Percentiles rank a stretch among this genome's conserved stretches.
These are phyloP conservation scores for Barnettozyma siamensis DNA, from an alignment of 805 yeast genomes.

Conservation along the genomic window DNA sequence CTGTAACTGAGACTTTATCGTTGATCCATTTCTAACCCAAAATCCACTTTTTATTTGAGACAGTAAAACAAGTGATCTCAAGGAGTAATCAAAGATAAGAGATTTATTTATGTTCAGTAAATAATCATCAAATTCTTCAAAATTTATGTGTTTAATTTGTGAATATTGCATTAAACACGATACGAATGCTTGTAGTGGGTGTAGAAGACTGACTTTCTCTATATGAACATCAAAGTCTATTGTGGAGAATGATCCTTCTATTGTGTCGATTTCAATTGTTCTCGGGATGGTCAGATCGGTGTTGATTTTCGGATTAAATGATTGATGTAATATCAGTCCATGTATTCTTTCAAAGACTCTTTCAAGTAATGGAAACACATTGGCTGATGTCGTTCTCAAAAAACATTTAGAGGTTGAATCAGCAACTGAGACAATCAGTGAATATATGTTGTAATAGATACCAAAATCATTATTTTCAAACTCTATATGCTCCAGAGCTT, in stretches of 20 bases:
- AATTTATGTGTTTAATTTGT: constrained; percentile 7
- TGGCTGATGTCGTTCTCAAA: constrained; percentile 5
- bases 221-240: constrained; percentile 38
- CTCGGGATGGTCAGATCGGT: constrained; percentile 10
- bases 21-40: constrained; percentile 93
- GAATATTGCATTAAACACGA: constrained; percentile 64
- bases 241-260: constrained; percentile 22
- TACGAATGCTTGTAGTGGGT: constrained; percentile 71
- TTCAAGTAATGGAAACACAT: constrained; percentile 3
- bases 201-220: constrained; percentile 62
- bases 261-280: constrained; percentile 15
- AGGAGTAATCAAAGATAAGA: constrained; percentile 50
- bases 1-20: constrained; percentile 71
- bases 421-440: constrained; percentile 59
- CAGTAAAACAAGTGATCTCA: constrained; percentile 68
- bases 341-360: constrained; percentile 10
- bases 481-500: constrained; percentile 76
- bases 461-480: constrained; percentile 75
- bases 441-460: constrained; percentile 33
- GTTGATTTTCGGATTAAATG: neutral
- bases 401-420: constrained; percentile 48
- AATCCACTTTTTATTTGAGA: constrained; percentile 84
- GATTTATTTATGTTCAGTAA: constrained; percentile 5
- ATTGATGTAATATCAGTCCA: neutral
- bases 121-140: constrained; percentile 6